phyloP scores from a whole-genome alignment of 2,329 filamentous ascomycete genomes.

The Penicillium capsulatum region DNA sequence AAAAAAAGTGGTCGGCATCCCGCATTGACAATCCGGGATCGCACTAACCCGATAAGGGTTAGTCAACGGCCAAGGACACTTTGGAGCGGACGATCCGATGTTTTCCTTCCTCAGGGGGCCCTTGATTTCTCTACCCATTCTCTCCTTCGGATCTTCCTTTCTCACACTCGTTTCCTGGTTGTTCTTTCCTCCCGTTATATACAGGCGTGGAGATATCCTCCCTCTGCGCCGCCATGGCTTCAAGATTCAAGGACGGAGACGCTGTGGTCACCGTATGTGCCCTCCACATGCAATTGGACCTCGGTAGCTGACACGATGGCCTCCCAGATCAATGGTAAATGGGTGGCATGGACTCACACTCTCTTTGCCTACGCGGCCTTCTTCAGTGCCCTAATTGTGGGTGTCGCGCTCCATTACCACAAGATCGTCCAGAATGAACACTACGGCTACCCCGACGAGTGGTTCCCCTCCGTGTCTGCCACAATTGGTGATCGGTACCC shows the following conservation, averaged over 20 bases:
- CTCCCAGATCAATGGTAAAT: conserved; percentile 72
- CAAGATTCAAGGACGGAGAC: conserved; percentile 60
- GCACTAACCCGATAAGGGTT: conserved; percentile 20
- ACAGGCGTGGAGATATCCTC: conserved; percentile 13
- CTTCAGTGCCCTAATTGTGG: conserved; percentile 76
- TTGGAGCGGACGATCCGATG: conserved; percentile 22
- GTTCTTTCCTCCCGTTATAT: conserved; percentile 12
- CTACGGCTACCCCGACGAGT: conserved; percentile 90
- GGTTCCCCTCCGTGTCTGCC: conserved; percentile 93
- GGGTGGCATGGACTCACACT: conserved; percentile 87
- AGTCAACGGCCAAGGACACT: conserved; percentile 13
- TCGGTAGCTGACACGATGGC: conserved; percentile 23
- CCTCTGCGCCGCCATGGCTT: conserved; percentile 49
- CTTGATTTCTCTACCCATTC: conserved; percentile 17
- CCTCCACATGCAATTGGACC: conserved; percentile 12
- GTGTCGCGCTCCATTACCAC: conserved; percentile 77
- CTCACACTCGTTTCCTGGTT: conserved; percentile 18
- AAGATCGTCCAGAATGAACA: conserved; percentile 98
- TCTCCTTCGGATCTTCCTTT: conserved; percentile 27
- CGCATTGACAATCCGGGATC: conserved; percentile 13
- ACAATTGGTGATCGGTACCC: conserved; percentile 97
- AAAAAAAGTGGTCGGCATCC: conserved; percentile 35
- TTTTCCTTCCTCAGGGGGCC: conserved; percentile 32
- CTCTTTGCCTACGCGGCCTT: conserved; percentile 77
- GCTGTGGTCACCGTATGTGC: conserved; percentile 55